Evolutionary conservation across 768 basidiomycete genomes (phyloP).

Genomic region (Lenzites betulinus): DNA sequence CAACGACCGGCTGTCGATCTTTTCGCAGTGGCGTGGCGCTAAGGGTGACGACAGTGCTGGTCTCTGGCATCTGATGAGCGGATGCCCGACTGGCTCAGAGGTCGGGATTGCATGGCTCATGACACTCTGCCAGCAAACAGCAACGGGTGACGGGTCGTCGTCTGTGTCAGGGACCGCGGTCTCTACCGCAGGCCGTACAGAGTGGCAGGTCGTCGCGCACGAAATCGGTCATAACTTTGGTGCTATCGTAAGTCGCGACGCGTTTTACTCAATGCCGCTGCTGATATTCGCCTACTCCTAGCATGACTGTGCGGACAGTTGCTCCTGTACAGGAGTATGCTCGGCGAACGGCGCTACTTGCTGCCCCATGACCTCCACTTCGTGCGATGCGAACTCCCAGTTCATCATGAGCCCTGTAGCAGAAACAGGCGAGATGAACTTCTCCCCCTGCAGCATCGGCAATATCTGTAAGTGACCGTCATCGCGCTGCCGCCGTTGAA

Average conservation of each 20-base stretch:
- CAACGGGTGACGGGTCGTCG: constrained; percentile 47
- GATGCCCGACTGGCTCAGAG: constrained; percentile 78
- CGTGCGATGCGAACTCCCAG: constrained; percentile 64
- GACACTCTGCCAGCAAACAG: constrained; percentile 64
- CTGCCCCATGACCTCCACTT: constrained; percentile 63
- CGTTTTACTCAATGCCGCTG: neutral
- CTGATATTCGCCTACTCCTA: constrained; percentile 28
- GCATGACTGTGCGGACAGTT: constrained; percentile 71
- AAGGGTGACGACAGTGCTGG: constrained; percentile 76
- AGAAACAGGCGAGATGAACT: constrained; percentile 59
- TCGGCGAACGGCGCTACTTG: constrained; percentile 42
- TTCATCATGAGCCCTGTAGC: constrained; percentile 89
- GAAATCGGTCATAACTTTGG: constrained; percentile 90
- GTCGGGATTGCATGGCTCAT: constrained; percentile 90
- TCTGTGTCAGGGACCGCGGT: constrained; percentile 82
- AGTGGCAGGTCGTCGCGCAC: constrained; percentile 84
- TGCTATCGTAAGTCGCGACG: constrained; percentile 63
- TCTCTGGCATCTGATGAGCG: constrained; percentile 88
- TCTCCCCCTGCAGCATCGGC: constrained; percentile 80
- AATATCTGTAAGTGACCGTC: constrained; percentile 68
- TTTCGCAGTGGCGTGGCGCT: constrained; percentile 79
- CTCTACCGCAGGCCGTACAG: constrained; percentile 71
- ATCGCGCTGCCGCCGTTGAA: neutral
- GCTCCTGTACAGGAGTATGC: constrained; percentile 45
- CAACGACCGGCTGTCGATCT: constrained; percentile 71